Evolutionary conservation across 495 filamentous ascomycete genomes (phyloP).

Genomic region (Aspergillus mulundensis): DNA sequence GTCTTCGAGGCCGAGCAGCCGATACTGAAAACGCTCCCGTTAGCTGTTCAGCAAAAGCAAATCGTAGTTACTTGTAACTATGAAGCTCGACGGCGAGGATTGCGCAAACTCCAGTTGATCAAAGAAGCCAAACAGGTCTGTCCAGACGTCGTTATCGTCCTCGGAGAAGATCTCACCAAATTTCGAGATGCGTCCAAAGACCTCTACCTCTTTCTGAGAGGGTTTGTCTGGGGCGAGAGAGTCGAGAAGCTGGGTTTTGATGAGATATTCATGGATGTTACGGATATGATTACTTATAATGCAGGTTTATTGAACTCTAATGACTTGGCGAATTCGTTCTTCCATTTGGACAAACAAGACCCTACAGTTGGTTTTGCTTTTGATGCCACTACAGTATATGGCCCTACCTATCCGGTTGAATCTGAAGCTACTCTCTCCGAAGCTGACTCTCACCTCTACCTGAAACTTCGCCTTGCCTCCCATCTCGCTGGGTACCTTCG

Average conservation of each 20-base stretch:
- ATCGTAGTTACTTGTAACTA: conserved; percentile 97
- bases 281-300: conserved; percentile 82
- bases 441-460: conserved; percentile 30
- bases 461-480: conserved; percentile 62
- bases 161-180: conserved; percentile 80
- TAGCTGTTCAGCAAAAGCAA: conserved; percentile 80
- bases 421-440: not conserved
- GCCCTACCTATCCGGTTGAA: conserved; percentile 50
- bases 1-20: conserved; percentile 82
- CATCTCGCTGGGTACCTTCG: conserved; percentile 74
- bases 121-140: conserved; percentile 74
- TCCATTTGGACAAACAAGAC: conserved; percentile 69
- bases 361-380: conserved; percentile 76
- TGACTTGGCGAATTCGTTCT: conserved; percentile 66
- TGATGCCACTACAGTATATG: conserved; percentile 61
- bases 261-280: conserved; percentile 77
- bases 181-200: conserved; percentile 84
- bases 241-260: conserved; percentile 84
- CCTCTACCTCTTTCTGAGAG: conserved; percentile 64
- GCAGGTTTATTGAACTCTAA: conserved; percentile 61
- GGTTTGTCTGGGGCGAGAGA: conserved; percentile 67
- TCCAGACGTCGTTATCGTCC: conserved; percentile 78
- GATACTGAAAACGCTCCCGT: conserved; percentile 61
- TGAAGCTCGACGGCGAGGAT: conserved; percentile 69
- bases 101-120: conserved; percentile 81